Percentiles rank a stretch among this genome's conserved stretches.
These are phyloP conservation scores for Mycena indigotica DNA, from an alignment of 768 basidiomycete species.

Conservation along the genomic window DNA sequence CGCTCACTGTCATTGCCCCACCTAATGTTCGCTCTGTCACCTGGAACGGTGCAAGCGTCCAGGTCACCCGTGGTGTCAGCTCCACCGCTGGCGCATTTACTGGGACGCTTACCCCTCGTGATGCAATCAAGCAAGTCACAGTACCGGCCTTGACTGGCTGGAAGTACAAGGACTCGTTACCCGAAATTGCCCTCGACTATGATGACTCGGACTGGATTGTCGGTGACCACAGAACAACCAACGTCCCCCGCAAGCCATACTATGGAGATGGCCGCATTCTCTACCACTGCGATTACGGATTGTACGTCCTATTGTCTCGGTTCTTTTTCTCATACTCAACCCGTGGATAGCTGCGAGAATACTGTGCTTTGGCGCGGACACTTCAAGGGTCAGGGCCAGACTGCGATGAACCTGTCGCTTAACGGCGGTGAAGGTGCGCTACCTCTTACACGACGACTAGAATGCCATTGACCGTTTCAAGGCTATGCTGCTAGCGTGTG, in stretches of 20 bases:
- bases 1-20: slow-evolving; percentile 69
- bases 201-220: slow-evolving; percentile 65
- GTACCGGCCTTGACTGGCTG: slow-evolving; percentile 60
- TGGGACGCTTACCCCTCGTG: slow-evolving; percentile 41
- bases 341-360: slow-evolving; percentile 71
- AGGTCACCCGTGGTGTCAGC: slow-evolving; percentile 31
- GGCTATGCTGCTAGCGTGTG: slow-evolving; percentile 84
- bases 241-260: slow-evolving; percentile 66
- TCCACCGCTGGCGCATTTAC: slow-evolving; percentile 48
- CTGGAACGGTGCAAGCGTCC: slow-evolving; percentile 71
- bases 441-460: background rate
- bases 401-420: slow-evolving; percentile 71
- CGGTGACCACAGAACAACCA: slow-evolving; percentile 71
- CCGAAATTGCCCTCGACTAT: slow-evolving; percentile 61
- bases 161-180: slow-evolving; percentile 75
- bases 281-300: slow-evolving; percentile 89
- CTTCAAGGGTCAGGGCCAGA: slow-evolving; percentile 68
- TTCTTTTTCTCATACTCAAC: slow-evolving; percentile 10
- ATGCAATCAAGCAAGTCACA: slow-evolving; percentile 33
- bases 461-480: slow-evolving; percentile 23
- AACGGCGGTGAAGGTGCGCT: slow-evolving; percentile 74
- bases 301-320: slow-evolving; percentile 48
- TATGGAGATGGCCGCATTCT: slow-evolving; percentile 77
- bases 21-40: slow-evolving; percentile 51
- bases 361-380: slow-evolving; percentile 81